phyloP scores from a whole-genome alignment of 345 rosid genomes.

The Aurinia saxatilis region DNA sequence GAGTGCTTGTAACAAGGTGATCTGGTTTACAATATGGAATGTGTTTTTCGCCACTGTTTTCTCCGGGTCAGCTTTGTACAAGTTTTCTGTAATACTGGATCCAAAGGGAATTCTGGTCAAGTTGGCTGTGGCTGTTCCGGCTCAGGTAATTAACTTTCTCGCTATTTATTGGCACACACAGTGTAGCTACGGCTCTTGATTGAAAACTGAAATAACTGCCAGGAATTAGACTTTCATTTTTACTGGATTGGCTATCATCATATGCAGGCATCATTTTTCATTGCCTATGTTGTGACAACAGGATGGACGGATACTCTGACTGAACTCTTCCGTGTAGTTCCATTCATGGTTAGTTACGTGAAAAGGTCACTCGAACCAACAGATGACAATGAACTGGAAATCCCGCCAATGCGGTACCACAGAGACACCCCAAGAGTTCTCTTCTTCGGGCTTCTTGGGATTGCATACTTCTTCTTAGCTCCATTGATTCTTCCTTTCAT shows the following conservation, averaged over 20 bases:
- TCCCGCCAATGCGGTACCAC: constrained; percentile 74
- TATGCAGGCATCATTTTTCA: constrained; percentile 80
- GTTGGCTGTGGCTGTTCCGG: constrained; percentile 86
- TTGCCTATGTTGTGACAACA: constrained; percentile 91
- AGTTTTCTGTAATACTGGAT: constrained; percentile 58
- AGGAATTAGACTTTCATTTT: background rate
- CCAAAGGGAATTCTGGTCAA: constrained; percentile 63
- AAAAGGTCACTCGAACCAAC: constrained; percentile 44
- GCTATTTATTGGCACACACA: background rate
- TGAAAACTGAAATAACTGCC: background rate
- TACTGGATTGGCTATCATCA: background rate
- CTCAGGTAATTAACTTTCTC: constrained; percentile 49
- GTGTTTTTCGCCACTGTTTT: constrained; percentile 86
- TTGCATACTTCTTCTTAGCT: constrained; percentile 88
- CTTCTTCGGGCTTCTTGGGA: constrained; percentile 87
- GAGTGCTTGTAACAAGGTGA: constrained; percentile 91
- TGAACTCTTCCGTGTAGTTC: constrained; percentile 80
- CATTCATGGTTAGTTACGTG: constrained; percentile 48
- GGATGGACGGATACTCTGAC: constrained; percentile 91
- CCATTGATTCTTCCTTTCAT: constrained; percentile 93
- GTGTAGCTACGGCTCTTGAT: background rate
- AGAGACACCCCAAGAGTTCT: constrained; percentile 78
- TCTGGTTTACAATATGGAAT: constrained; percentile 97
- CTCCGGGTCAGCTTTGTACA: constrained; percentile 71
- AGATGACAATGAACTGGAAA: constrained; percentile 48